Evolutionary conservation across 106 monocot genomes (phyloP), one percentile per base, ranked within the genome.

Genomic region (Acanthochlamys bracteata): DNA sequence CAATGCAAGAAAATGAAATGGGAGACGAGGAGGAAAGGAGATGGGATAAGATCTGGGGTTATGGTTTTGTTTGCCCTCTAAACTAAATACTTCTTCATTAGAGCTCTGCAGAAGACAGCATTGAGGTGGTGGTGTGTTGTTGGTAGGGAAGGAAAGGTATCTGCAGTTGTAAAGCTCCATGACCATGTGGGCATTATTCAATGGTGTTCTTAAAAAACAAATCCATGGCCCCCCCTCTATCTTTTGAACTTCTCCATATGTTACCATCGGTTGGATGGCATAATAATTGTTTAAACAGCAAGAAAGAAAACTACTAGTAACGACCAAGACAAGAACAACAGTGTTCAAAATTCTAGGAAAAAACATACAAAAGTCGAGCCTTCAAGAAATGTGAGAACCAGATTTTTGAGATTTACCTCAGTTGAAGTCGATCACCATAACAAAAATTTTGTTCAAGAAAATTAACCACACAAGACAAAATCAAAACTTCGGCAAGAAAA

Each of bases 111-210:
- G 52, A 66, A 53, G 51, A 51, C 55, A 71, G 62, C 66, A 72
- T 39, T 69, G 68, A 23, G 60, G 55, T 39, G 60, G 55, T 17
- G 60, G 33, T 33, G 33, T 1, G 1, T 1, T 33, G 1, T 33
- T 33, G 33, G 33, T 33, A 33, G 33, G 33, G 33, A 33, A 43
- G 64, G 78, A 69, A 78, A 73, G 68, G 78, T 73, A 78, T 78
- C 68, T 64, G 46, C 23, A 64, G 55, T 59, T 55, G 65, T 70
- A 70, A 78, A 68, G 63, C 62, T 24, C 43, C 56, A 68, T 2
- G 16, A 58, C 63, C 78, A 68, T 68, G 68, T 72, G 78, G 62
- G 61, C 53, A 73, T 64, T 59, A 69, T 63, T 67, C 67, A 74
- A 73, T 73, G 54, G 26, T 33, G 33, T 24, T 39, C 57, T 65